A percentile compares a stretch with the other conserved stretches of the same genome.
Conservation (phyloP, 768 basidiomycete species). For the Mycena polygramma region DNA sequence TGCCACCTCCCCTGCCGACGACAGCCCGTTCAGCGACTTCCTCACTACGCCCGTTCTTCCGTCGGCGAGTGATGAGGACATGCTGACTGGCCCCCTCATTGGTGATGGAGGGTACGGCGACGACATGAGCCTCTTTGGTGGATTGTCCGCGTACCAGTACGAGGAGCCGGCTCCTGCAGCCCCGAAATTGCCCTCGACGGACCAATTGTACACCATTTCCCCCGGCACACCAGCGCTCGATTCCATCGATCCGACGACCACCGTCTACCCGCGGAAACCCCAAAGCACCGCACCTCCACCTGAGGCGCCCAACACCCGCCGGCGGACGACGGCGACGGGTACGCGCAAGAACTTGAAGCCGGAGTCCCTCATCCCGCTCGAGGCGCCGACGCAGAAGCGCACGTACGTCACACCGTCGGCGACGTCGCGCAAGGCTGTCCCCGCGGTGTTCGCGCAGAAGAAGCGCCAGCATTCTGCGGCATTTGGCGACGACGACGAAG, state of each 20-base stretch:
- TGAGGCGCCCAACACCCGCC: not conserved
- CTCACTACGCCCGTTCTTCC: constrained; percentile 34
- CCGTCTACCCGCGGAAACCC: constrained; percentile 30
- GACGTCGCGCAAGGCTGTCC: constrained; percentile 39
- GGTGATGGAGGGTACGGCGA: constrained; percentile 29
- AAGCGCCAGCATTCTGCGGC: constrained; percentile 59
- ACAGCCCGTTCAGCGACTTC: constrained; percentile 37
- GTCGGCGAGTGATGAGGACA: constrained; percentile 25
- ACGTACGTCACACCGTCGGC: constrained; percentile 35
- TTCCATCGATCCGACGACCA: constrained; percentile 28
- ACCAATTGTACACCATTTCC: constrained; percentile 31
- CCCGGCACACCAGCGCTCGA: constrained; percentile 29
- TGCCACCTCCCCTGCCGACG: constrained; percentile 34
- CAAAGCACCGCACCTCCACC: constrained; percentile 4
- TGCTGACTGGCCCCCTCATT: constrained; percentile 35
- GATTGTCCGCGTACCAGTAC: constrained; percentile 25
- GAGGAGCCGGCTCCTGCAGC: constrained; percentile 13
- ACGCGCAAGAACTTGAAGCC: constrained; percentile 70
- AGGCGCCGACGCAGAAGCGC: constrained; percentile 42
- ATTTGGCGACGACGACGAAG: constrained; percentile 54
- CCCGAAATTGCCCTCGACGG: constrained; percentile 26
- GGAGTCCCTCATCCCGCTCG: constrained; percentile 52
- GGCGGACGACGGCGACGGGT: constrained; percentile 47
- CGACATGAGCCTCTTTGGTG: constrained; percentile 34
- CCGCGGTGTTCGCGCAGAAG: constrained; percentile 48